Percentiles rank a stretch among this genome's conserved stretches.
These are phyloP conservation scores for Mucor velutinosus DNA, from an alignment of 371 early-diverging fungal genomes.

Conservation along the genomic window DNA sequence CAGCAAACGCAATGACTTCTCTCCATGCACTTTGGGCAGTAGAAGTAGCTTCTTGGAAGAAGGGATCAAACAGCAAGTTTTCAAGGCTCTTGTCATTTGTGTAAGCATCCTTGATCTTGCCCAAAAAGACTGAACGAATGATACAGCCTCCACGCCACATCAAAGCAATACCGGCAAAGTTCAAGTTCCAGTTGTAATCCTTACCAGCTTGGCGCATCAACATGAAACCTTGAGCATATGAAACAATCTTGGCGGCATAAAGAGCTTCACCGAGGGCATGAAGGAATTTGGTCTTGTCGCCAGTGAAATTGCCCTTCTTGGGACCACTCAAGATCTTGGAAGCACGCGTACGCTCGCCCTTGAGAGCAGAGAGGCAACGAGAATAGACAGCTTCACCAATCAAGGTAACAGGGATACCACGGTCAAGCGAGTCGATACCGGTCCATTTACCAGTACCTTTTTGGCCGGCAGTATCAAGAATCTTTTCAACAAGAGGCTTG, in stretches of 20 bases:
- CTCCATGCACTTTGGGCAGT: conserved; percentile 87
- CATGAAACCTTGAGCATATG: conserved; percentile 99
- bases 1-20: conserved; percentile 81
- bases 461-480: conserved; percentile 96
- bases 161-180: conserved; percentile 92
- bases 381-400: conserved; percentile 98
- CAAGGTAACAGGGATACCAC: conserved; percentile 91
- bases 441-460: conserved; percentile 99
- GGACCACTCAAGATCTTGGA: conserved; percentile 84
- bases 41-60: conserved; percentile 88
- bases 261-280: conserved; percentile 90
- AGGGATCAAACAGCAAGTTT: conserved; percentile 89
- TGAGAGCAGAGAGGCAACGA: conserved; percentile 92
- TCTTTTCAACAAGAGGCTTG: conserved; percentile 86
- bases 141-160: conserved; percentile 99
- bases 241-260: conserved; percentile 95
- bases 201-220: conserved; percentile 93
- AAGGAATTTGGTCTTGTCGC: conserved; percentile 83
- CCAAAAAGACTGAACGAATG: conserved; percentile 91
- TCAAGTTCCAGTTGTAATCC: conserved; percentile 91
- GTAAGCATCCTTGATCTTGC: conserved; percentile 94
- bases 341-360: conserved; percentile 90
- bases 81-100: conserved; percentile 79
- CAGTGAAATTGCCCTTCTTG: conserved; percentile 59
- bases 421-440: conserved; percentile 90